phyloP scores from a whole-genome alignment of 164 flowering plant species.

The Tetrastigma voinierianum region DNA sequence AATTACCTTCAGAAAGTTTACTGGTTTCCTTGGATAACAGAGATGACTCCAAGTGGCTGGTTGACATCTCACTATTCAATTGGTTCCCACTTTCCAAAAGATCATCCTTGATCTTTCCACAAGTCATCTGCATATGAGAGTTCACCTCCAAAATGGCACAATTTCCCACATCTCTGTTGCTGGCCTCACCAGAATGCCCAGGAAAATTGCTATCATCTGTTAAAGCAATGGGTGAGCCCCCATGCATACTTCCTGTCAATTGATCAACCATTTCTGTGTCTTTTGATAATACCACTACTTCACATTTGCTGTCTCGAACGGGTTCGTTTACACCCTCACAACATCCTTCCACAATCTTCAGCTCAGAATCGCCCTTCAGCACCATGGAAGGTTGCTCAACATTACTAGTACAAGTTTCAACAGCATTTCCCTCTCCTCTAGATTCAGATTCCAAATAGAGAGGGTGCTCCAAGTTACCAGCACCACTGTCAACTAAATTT shows the following conservation, averaged over 20 bases:
- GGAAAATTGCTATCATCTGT: constrained; percentile 13
- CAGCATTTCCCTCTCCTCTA: constrained; percentile 9
- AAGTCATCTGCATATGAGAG: constrained; percentile 3
- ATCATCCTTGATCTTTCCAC: constrained; percentile 4
- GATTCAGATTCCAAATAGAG: constrained; percentile 11
- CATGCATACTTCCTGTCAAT: constrained; percentile 11
- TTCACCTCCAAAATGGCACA: constrained; percentile 10
- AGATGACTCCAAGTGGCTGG: constrained; percentile 18
- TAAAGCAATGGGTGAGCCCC: constrained; percentile 8
- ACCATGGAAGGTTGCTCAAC: constrained; percentile 14
- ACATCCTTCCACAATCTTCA: constrained; percentile 16
- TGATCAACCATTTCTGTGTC: constrained; percentile 17
- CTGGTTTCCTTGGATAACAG: constrained; percentile 15
- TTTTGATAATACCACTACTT: constrained; percentile 13
- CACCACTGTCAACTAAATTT: constrained; percentile 11
- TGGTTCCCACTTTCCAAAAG: constrained; percentile 10
- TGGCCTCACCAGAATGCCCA: constrained; percentile 15
- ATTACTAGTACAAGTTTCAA: constrained; percentile 7
- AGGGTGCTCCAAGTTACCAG: constrained; percentile 9
- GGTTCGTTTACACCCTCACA: constrained; percentile 10
- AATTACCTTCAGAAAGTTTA: constrained; percentile 10
- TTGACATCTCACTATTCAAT: constrained; percentile 9
- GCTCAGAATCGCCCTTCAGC: constrained; percentile 13
- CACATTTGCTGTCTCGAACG: constrained; percentile 11
- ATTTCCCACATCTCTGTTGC: constrained; percentile 5